These are phyloP conservation scores for Multifurca ochricompacta DNA, from an alignment of 768 basidiomycete genomes.

Conservation along the genomic window DNA sequence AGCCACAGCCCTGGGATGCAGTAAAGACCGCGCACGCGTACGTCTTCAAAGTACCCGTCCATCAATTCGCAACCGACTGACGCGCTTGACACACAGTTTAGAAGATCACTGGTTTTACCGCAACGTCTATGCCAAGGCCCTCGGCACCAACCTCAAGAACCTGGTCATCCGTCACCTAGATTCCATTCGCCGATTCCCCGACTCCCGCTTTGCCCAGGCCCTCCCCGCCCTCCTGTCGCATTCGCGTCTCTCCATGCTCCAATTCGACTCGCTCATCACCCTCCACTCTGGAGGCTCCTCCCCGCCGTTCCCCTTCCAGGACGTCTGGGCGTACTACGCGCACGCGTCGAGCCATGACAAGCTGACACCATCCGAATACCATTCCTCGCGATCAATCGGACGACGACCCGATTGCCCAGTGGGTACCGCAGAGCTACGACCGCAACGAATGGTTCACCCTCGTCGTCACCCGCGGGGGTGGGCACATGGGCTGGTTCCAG, in stretches of 20 bases:
- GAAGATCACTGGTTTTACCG: constrained; percentile 47
- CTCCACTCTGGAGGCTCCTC: constrained; percentile 57
- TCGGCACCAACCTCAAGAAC: constrained; percentile 67
- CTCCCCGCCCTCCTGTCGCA: constrained; percentile 36
- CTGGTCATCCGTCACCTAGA: constrained; percentile 47
- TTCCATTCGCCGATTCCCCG: constrained; percentile 40
- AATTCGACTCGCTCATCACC: constrained; percentile 59
- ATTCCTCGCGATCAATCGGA: constrained; percentile 70
- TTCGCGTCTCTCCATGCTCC: constrained; percentile 44
- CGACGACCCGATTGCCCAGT: constrained; percentile 76
- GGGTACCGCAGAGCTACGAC: constrained; percentile 50
- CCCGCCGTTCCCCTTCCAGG: constrained; percentile 40
- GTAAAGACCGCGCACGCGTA: constrained; percentile 31
- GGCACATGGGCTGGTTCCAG: constrained; percentile 87
- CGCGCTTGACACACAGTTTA: constrained; percentile 35
- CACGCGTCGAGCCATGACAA: constrained; percentile 56
- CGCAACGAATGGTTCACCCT: constrained; percentile 49
- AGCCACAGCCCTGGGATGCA: constrained; percentile 40
- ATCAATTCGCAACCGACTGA: constrained; percentile 5
- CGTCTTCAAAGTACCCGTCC: not conserved
- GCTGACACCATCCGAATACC: constrained; percentile 59
- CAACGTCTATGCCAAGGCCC: constrained; percentile 65
- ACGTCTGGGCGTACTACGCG: constrained; percentile 41
- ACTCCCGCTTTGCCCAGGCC: constrained; percentile 43
- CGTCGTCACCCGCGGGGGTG: constrained; percentile 63